Evolutionary conservation across 2,329 filamentous ascomycete species (phyloP), one percentile per base, ranked within the genome.

Genomic region (Blastomyces percursus): DNA sequence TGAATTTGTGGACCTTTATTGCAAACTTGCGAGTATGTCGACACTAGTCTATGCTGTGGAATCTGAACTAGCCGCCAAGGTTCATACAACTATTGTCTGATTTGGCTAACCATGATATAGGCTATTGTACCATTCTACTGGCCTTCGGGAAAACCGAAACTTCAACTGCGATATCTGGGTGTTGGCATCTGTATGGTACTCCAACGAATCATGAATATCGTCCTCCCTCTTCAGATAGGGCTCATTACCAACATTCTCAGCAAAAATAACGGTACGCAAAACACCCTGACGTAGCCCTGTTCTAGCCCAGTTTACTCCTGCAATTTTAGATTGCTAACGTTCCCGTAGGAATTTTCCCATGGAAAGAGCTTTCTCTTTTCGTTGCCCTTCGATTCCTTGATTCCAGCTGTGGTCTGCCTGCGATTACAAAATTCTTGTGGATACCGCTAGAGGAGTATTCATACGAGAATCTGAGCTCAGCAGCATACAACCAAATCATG

Each of bases 191-290:
- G 88, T 67, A 78, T 94, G 27, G 72, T 91, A n/a, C 77, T 80
- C 60, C 83, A 86, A 62, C 90, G 92, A 66, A 83, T 83, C 5
- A 78, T 95, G 59, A 90, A 91, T 68, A 78, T 96, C 16, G 76
- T 95, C 51, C 84, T 91, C 40, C 91, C 91, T n/a, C 83, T 88
- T 24, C 89, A 94, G 71, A 84, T 93, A 40, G 91, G 90, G 66
- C 84, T 89, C 63, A 86, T 96, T 66, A 86, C 90, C 66, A 85
- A 94, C 69, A 83, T 83, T 64, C 76, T 95, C 27, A 80, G 80
- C 38, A 77, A 79, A 9, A 72, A 70, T 44, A 79, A 81, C 51
- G 74, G 78, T 52, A 78, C 73, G 62, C 58, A 42, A 40, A 11
- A 16, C n/a, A 48, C 21, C 48, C 14, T 24, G 19, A 51, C 7